Evolutionary conservation across 164 flowering plant species (phyloP).

Genomic region (Sextonia rubra): DNA sequence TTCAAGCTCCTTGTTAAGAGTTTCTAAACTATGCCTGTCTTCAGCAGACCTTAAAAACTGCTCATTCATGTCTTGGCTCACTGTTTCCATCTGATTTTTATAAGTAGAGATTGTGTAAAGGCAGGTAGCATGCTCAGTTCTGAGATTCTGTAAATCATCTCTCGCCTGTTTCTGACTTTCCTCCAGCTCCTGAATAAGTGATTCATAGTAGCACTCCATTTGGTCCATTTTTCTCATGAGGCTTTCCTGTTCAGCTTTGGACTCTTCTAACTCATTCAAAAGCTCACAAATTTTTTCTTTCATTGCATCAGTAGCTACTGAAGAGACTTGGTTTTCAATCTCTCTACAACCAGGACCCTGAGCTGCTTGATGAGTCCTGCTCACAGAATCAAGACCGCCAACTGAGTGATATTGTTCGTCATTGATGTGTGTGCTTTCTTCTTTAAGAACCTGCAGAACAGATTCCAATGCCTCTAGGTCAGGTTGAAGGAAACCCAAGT

Average conservation of each 20-base stretch:
- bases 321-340: constrained; percentile 18
- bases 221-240: constrained; percentile 74
- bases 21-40: constrained; percentile 50
- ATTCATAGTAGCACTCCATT: constrained; percentile 97
- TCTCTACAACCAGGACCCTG: neutral
- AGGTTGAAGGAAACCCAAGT: constrained; percentile 32
- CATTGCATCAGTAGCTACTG: constrained; percentile 31
- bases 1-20: constrained; percentile 74
- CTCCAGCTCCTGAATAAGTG: constrained; percentile 90
- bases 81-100: constrained; percentile 67
- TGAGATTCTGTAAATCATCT: constrained; percentile 76
- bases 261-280: constrained; percentile 66
- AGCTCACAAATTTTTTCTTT: constrained; percentile 55
- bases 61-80: constrained; percentile 58
- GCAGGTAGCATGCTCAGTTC: constrained; percentile 77
- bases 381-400: constrained; percentile 32
- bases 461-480: constrained; percentile 50
- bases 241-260: constrained; percentile 63
- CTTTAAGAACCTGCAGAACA: constrained; percentile 48
- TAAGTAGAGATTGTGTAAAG: constrained; percentile 55
- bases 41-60: constrained; percentile 46
- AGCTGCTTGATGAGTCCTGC: constrained; percentile 22
- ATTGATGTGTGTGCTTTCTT: constrained; percentile 18
- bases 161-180: constrained; percentile 85
- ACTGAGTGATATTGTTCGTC: constrained; percentile 44